Evolutionary conservation across 495 filamentous ascomycete genomes (phyloP).

Genomic region (Bombardia bombarda): DNA sequence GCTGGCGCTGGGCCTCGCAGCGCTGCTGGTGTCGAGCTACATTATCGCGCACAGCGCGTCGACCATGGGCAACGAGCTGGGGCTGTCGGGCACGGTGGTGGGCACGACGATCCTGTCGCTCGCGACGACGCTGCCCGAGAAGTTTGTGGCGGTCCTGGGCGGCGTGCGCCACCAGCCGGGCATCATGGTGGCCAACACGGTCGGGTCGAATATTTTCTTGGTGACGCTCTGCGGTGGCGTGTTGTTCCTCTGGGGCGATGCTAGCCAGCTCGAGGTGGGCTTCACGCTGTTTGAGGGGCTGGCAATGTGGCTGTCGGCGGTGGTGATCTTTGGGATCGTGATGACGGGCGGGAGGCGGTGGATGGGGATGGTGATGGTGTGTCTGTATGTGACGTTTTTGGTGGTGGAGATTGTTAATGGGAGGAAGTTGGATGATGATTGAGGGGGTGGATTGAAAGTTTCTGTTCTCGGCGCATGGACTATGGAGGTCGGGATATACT

Average conservation of each 20-base stretch:
- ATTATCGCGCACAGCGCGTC: constrained; percentile 36
- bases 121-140: constrained; percentile 51
- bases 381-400: constrained; percentile 32
- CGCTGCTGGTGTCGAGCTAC: constrained; percentile 41
- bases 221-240: constrained; percentile 44
- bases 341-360: constrained; percentile 24
- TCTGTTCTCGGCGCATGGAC: too few relatives aligned
- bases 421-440: constrained; percentile 12
- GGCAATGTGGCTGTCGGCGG: constrained; percentile 27
- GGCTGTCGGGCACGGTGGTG: constrained; percentile 39
- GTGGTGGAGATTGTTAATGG: constrained; percentile 29
- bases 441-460: too few relatives aligned
- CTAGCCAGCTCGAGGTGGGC: constrained; percentile 8
- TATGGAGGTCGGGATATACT: too few relatives aligned
- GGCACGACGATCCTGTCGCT: constrained; percentile 48
- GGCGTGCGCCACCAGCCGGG: constrained; percentile 37
- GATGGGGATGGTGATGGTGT: constrained; percentile 30
- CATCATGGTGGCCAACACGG: constrained; percentile 46
- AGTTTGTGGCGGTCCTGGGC: constrained; percentile 42
- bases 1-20: constrained; percentile 40
- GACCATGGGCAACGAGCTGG: constrained; percentile 28
- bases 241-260: constrained; percentile 23
- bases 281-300: constrained; percentile 28
- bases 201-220: constrained; percentile 49
- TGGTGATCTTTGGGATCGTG: constrained; percentile 22